Conservation (phyloP, 176 grass and related monocot genomes). For the Eremochloa ophiuroides region DNA sequence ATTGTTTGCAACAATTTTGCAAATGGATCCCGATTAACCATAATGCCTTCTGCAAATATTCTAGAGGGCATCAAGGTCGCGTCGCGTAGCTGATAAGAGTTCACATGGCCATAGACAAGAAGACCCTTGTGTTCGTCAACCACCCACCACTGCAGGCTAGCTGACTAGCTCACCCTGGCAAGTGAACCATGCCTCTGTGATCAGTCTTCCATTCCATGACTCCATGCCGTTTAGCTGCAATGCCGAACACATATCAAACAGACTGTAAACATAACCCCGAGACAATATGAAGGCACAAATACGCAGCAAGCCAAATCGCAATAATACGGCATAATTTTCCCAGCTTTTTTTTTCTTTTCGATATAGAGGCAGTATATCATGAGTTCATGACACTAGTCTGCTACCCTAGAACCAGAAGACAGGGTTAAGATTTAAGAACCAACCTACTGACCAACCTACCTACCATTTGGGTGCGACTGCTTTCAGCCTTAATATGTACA, state of each 20-base stretch:
- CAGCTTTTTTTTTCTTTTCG: no score
- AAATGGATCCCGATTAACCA: no score
- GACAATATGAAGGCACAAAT: not conserved
- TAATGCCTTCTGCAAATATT: no score
- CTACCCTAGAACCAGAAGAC: not conserved
- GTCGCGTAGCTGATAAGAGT: no score
- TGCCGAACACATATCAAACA: not conserved
- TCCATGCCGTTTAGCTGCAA: no score
- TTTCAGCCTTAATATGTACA: conserved; percentile 27
- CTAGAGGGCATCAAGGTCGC: no score
- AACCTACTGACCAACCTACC: not conserved
- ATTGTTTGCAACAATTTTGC: no score
- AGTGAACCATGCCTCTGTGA: no score
- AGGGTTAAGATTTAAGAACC: not conserved
- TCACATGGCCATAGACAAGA: no score
- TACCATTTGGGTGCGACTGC: not conserved
- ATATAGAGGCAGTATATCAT: not conserved
- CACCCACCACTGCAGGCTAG: no score
- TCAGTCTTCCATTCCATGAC: no score
- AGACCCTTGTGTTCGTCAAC: not conserved
- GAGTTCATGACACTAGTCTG: not conserved
- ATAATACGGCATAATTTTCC: not conserved
- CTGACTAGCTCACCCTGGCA: no score
- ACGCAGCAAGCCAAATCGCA: not conserved
- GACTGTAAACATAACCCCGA: not conserved